Evolutionary conservation across 2,329 filamentous ascomycete species (phyloP).

Genomic region (Ceratocystis ficicola): DNA sequence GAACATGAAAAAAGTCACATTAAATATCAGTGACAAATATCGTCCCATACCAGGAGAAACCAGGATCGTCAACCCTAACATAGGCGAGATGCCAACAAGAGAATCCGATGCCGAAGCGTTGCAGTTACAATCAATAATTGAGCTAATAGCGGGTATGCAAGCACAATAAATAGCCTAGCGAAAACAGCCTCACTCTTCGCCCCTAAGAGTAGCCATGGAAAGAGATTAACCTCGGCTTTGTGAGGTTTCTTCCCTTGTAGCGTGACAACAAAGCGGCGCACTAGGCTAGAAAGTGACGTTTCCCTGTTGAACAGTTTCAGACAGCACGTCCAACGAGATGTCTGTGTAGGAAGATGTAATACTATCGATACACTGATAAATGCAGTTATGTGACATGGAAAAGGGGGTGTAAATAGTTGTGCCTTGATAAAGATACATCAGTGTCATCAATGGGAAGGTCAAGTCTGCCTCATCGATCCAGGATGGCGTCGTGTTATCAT

Average conservation of each 20-base stretch:
- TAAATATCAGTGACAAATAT: too few relatives aligned
- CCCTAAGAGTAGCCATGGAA: neutral
- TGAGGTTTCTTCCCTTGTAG: neutral
- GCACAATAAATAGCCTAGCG: neutral
- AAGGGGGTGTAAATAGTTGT: neutral
- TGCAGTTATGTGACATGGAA: neutral
- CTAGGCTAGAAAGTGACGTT: neutral
- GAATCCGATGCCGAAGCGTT: neutral
- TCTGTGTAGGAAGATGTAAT: neutral
- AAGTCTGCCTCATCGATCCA: too few relatives aligned
- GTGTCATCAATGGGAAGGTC: neutral
- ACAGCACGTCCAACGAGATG: neutral
- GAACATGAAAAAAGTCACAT: too few relatives aligned
- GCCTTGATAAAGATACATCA: neutral
- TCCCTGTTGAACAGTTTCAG: neutral
- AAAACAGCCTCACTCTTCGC: too few relatives aligned
- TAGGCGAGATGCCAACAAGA: neutral
- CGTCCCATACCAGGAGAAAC: too few relatives aligned
- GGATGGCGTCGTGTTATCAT: too few relatives aligned
- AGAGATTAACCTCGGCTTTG: neutral
- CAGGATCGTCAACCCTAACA: too few relatives aligned
- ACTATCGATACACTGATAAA: neutral
- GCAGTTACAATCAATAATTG: neutral
- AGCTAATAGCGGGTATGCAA: neutral
- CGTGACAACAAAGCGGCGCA: neutral